Evolutionary conservation across 108 stramenopile genomes (phyloP).

Genomic region (Cylindrotheca closterium): DNA sequence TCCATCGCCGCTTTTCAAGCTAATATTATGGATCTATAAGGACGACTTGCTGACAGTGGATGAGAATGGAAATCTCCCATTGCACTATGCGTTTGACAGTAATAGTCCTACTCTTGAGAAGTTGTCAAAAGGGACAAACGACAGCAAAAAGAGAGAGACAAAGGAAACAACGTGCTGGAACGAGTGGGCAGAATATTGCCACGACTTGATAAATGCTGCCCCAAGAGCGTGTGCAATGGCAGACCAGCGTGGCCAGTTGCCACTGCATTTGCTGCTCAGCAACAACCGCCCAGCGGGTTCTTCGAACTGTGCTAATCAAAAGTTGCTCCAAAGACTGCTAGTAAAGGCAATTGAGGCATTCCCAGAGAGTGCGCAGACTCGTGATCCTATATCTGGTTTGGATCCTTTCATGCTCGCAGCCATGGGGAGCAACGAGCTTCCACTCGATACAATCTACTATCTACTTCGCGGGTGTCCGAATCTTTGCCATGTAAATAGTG

Average conservation of each 20-base stretch:
- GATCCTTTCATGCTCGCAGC: slow-evolving; percentile 77
- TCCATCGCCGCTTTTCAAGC: slow-evolving; percentile 25
- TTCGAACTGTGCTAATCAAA: background rate
- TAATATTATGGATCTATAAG: slow-evolving; percentile 34
- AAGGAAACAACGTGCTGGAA: background rate
- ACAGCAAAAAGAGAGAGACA: no score
- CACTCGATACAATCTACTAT: slow-evolving; percentile 25
- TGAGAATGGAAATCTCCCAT: slow-evolving; percentile 27
- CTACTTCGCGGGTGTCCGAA: slow-evolving; percentile 28
- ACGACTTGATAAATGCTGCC: slow-evolving; percentile 12
- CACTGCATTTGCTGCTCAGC: slow-evolving; percentile 33
- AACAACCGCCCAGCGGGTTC: background rate
- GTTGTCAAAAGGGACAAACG: no score
- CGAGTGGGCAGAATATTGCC: slow-evolving; percentile 17
- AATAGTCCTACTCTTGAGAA: background rate
- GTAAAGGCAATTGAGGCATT: slow-evolving; percentile 12
- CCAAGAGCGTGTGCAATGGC: slow-evolving; percentile 12
- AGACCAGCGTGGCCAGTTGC: slow-evolving; percentile 20
- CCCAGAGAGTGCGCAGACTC: slow-evolving; percentile 24
- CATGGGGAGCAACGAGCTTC: slow-evolving; percentile 5
- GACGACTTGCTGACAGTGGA: slow-evolving; percentile 20
- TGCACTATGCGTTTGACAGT: slow-evolving; percentile 34
- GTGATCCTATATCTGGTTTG: slow-evolving; percentile 47
- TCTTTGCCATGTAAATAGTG: no score
- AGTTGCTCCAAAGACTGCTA: slow-evolving; percentile 15